Conservation (phyloP, 148 eudicot species). For the Amaranthus hypochondriacus region DNA sequence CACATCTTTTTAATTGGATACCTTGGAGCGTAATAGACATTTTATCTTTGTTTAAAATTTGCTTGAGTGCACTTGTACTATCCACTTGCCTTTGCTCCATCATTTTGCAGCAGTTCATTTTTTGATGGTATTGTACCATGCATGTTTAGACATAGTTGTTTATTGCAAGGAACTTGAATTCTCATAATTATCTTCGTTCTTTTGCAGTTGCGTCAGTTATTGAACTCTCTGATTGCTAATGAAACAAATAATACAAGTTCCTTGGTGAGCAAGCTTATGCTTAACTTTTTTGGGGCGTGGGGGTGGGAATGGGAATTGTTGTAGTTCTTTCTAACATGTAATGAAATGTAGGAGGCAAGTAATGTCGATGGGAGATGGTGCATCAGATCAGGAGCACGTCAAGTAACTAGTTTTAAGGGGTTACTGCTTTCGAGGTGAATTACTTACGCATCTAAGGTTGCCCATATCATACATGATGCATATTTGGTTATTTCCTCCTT, state of each 20-base stretch:
- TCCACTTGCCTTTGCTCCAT: background rate
- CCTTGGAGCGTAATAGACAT: no score
- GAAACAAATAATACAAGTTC: conserved; percentile 40
- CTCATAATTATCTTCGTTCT: conserved; percentile 8
- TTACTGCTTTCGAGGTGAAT: conserved; percentile 77
- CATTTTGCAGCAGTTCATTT: conserved; percentile 1
- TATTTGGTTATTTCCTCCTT: background rate
- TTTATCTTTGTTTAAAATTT: no score
- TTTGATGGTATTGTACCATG: background rate
- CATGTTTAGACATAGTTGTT: background rate
- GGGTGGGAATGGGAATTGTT: background rate
- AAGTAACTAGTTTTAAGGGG: conserved; percentile 53
- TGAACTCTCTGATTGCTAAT: conserved; percentile 55
- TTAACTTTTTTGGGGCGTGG: background rate
- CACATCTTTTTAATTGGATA: no score
- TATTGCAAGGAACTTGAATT: conserved; percentile 4
- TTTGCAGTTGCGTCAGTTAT: conserved; percentile 64
- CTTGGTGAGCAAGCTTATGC: conserved; percentile 38
- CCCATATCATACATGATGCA: background rate
- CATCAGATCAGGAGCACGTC: conserved; percentile 53
- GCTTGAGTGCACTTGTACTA: background rate
- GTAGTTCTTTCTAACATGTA: conserved; percentile 14
- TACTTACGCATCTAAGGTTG: conserved; percentile 13
- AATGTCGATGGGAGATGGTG: conserved; percentile 89
- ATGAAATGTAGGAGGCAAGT: conserved; percentile 61